These are phyloP conservation scores for Rhytidhysteron rufulum DNA, from an alignment of 2,329 filamentous ascomycete species.

Conservation along the genomic window DNA sequence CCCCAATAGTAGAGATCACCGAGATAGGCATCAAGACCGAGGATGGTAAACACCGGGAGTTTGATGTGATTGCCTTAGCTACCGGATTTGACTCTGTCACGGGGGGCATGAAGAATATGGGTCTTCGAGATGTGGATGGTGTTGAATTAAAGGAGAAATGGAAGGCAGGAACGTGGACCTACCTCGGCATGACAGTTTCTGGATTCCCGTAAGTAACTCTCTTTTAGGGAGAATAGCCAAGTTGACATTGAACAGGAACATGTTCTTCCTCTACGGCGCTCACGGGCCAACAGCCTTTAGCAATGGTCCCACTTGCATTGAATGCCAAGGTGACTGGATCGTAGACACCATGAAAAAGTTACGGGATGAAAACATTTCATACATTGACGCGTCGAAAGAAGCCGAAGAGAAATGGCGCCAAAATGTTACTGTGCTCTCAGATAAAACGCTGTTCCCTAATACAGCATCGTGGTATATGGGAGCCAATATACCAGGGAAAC, in stretches of 20 bases:
- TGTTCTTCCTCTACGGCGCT: slow-evolving; percentile 45
- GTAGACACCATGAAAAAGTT: slow-evolving; percentile 40
- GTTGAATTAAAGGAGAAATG: slow-evolving; percentile 37
- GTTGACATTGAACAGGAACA: no score
- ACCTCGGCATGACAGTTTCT: slow-evolving; percentile 40
- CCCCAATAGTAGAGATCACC: slow-evolving; percentile 37
- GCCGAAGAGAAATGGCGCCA: slow-evolving; percentile 41
- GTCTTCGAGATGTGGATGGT: slow-evolving; percentile 34
- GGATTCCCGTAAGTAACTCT: slow-evolving; percentile 29
- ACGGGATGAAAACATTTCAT: slow-evolving; percentile 33
- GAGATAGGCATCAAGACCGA: slow-evolving; percentile 38
- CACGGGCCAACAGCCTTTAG: slow-evolving; percentile 46
- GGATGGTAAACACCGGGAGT: slow-evolving; percentile 39
- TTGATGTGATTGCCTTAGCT: slow-evolving; percentile 43
- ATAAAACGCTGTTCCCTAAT: slow-evolving; percentile 40
- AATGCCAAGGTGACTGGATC: slow-evolving; percentile 45
- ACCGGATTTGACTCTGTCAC: slow-evolving; percentile 47
- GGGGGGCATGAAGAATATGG: slow-evolving; percentile 40
- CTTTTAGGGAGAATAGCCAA: no score
- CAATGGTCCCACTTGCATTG: slow-evolving; percentile 44
- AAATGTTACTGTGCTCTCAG: slow-evolving; percentile 37
- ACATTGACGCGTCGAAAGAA: slow-evolving; percentile 39
- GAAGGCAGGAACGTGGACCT: slow-evolving; percentile 39
- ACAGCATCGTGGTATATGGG: slow-evolving; percentile 44
- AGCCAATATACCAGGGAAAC: slow-evolving; percentile 45